These are phyloP conservation scores for Agaricus blazei DNA, from an alignment of 768 basidiomycete species.

Conservation along the genomic window DNA sequence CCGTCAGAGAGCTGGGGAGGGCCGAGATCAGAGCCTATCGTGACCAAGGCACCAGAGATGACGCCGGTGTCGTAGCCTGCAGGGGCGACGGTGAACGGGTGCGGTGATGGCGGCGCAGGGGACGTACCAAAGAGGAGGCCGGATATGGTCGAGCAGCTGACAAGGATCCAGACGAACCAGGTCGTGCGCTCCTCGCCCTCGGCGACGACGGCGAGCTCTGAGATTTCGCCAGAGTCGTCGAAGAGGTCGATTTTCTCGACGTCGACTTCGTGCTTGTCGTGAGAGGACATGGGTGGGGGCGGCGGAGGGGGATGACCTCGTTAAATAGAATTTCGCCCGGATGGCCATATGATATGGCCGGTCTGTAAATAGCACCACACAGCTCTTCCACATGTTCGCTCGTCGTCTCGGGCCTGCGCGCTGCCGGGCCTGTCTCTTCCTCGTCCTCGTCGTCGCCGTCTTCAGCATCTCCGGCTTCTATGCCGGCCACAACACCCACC, in stretches of 20 bases:
- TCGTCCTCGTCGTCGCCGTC: conserved; percentile 35
- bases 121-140: conserved; percentile 68
- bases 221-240: conserved; percentile 46
- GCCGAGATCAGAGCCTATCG: conserved; percentile 63
- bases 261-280: conserved; percentile 5
- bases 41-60: conserved; percentile 76
- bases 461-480: conserved; percentile 50
- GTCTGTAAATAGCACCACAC: conserved; percentile 5
- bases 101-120: background rate
- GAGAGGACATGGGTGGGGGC: conserved; percentile 1
- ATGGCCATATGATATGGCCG: background rate
- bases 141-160: conserved; percentile 68
- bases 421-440: conserved; percentile 33
- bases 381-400: background rate
- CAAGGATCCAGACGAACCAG: conserved; percentile 76
- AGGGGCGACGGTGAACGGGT: background rate
- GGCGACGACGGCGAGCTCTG: conserved; percentile 52
- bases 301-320: background rate
- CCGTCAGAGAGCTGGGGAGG: conserved; percentile 48
- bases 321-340: background rate
- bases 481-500: conserved; percentile 26
- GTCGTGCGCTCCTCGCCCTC: conserved; percentile 66
- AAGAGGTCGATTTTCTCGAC: too few species aligned
- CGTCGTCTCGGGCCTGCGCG: background rate
- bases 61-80: conserved; percentile 79